phyloP scores from a whole-genome alignment of 345 rosid genomes.

The Euclidium syriacum region DNA sequence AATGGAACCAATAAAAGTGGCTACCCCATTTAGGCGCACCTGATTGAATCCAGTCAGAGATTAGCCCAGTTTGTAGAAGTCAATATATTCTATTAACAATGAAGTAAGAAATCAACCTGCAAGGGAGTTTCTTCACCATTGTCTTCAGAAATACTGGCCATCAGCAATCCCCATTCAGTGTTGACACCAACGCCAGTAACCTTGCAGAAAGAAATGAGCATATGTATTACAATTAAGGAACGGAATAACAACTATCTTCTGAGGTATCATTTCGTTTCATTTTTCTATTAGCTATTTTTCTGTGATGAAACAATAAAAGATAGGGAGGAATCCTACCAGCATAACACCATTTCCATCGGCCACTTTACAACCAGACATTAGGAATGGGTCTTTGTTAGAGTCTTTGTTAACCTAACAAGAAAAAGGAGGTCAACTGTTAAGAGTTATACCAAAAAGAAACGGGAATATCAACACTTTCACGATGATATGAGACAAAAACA shows the following conservation, averaged over 20 bases:
- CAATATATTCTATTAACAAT: neutral
- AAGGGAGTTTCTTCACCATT: conserved; percentile 97
- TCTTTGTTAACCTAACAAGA: conserved; percentile 73
- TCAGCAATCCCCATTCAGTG: conserved; percentile 98
- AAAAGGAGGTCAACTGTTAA: neutral
- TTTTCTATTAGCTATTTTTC: neutral
- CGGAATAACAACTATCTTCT: neutral
- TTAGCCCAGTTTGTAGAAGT: conserved; percentile 6
- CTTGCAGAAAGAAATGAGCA: conserved; percentile 35
- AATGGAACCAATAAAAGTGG: conserved; percentile 89
- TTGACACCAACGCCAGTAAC: conserved; percentile 90
- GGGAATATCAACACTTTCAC: neutral
- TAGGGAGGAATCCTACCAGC: conserved; percentile 50
- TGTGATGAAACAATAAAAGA: neutral
- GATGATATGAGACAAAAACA: conserved; percentile 2
- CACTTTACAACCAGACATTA: conserved; percentile 98
- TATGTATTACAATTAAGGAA: neutral
- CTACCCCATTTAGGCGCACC: conserved; percentile 98
- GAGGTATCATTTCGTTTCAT: neutral
- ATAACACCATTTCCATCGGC: conserved; percentile 94
- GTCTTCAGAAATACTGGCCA: conserved; percentile 98
- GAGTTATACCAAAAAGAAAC: neutral
- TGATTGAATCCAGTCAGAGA: conserved; percentile 20
- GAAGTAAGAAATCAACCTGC: conserved; percentile 51
- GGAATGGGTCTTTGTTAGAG: conserved; percentile 65